Base-by-base conservation (phyloP, 78 protist species). In the Dictyostelium capitatum region DNA sequence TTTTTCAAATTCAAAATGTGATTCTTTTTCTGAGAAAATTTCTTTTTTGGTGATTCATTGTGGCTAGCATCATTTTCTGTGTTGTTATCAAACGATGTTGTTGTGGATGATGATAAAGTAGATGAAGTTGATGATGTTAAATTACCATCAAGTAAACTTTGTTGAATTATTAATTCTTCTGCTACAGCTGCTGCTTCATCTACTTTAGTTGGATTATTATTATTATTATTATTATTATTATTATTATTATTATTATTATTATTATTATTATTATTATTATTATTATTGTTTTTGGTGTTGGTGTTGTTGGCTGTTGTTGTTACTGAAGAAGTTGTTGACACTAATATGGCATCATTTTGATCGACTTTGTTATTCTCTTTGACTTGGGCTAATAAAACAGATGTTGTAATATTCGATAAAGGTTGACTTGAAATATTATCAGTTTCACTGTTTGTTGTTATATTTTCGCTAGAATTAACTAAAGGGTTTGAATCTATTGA, bases 21-120 rank as follows among this genome's bases (percentile, higher is more conserved):
- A 30, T 78, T 78, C 19, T 41, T 25, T 78, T 78, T 78, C 54
- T 78, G 83, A 54, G 83, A 78, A 25, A 78, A 78, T 54, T 78
- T 78, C 69, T 78, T 77, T 30, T 77, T 78, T 25, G 47, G 17
- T 67, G n/a, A 11, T 41, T 74, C 59, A 47, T 74, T 74, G 2
- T 41, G 62, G 47, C 20, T 15, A 14, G 3, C 23, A 10, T 74
- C 62, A 30, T 65, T 65, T 28, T 25, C 74, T 11, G 17, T 12
- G 32, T 6, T 12, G 32, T 6, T 23, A 12, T 6, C 25, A 25
- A 30, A n/a, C 2, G 74, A n/a, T 65, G 74, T 8, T 65, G 15
- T 19, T 25, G 73, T n/a, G 19, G 43, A 47, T 74, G 53, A 41
- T 41, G 30, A 30, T 65, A 62, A 62, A 23, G 73, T 65, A 0